Evolutionary conservation across 371 early-diverging fungal species (phyloP).

Genomic region (Nematocida sp.): DNA sequence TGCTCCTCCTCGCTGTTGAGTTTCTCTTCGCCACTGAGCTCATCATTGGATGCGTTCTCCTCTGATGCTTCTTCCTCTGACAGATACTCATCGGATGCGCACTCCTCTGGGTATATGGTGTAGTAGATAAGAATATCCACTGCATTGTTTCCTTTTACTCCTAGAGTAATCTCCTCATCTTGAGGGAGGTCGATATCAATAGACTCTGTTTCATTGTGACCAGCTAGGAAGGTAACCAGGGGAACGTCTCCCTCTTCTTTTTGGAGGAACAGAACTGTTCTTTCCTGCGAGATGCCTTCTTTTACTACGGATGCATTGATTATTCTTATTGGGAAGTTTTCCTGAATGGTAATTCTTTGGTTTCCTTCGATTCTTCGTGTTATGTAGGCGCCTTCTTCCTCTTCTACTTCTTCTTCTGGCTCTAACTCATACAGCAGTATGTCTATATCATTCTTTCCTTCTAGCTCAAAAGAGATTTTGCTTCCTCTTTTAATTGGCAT

Average conservation of each 20-base stretch:
- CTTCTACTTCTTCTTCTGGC: not conserved
- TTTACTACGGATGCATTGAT: not conserved
- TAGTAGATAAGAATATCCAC: conserved; percentile 5
- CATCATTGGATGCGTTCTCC: not conserved
- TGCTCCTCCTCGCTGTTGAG: not conserved
- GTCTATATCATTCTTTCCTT: conserved; percentile 43
- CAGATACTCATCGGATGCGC: not conserved
- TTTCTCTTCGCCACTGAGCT: not conserved
- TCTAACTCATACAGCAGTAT: conserved; percentile 34
- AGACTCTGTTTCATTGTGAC: not conserved
- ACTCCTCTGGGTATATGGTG: not conserved
- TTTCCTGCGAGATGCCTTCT: not conserved
- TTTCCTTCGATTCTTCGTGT: not conserved
- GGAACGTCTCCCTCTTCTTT: conserved; percentile 1
- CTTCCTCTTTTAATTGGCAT: conserved; percentile 22
- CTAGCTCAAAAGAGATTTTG: not conserved
- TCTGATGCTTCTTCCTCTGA: not conserved
- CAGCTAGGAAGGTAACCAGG: conserved; percentile 9
- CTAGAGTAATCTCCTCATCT: not conserved
- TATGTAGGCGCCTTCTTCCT: not conserved
- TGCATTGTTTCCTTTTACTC: not conserved
- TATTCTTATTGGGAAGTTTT: not conserved
- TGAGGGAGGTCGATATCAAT: not conserved
- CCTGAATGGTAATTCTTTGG: not conserved
- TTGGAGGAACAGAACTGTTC: conserved; percentile 5